A percentile compares a stretch with the other conserved stretches of the same genome.
Conservation (phyloP, 805 yeast genomes). For the Candida parachauliodes region DNA sequence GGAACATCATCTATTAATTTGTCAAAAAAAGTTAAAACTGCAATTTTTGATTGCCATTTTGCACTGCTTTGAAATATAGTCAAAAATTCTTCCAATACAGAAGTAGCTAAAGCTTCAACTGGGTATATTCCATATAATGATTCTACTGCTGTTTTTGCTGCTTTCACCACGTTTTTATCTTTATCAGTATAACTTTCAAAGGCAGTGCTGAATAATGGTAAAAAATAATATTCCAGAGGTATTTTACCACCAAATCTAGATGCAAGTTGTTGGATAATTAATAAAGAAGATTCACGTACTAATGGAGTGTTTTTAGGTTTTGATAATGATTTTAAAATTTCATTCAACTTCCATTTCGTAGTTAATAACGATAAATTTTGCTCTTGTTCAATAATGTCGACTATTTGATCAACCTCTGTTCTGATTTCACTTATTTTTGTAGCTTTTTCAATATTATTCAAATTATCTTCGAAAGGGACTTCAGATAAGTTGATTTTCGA, state of each 20-base stretch:
- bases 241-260: slow-evolving; percentile 61
- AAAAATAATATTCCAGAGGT: slow-evolving; percentile 72
- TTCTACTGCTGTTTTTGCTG: slow-evolving; percentile 79
- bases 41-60: slow-evolving; percentile 89
- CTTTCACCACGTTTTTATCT: slow-evolving; percentile 79
- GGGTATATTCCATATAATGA: slow-evolving; percentile 68
- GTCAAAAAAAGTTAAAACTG: slow-evolving; percentile 71
- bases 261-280: slow-evolving; percentile 56
- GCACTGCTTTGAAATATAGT: slow-evolving; percentile 74
- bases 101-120: slow-evolving; percentile 72
- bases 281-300: slow-evolving; percentile 72
- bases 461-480: slow-evolving; percentile 62
- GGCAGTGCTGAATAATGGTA: slow-evolving; percentile 58
- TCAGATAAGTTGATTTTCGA: slow-evolving; percentile 51
- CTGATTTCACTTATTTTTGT: slow-evolving; percentile 53
- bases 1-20: slow-evolving; percentile 75
- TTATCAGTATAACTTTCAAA: slow-evolving; percentile 80
- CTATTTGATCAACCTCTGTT: slow-evolving; percentile 51
- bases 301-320: slow-evolving; percentile 73
- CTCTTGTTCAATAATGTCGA: slow-evolving; percentile 37
- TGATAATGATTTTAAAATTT: slow-evolving; percentile 59
- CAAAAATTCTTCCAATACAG: slow-evolving; percentile 58
- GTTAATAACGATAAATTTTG: slow-evolving; percentile 45
- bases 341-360: slow-evolving; percentile 61
- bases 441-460: slow-evolving; percentile 50